Conservation (phyloP, 2,329 filamentous ascomycete species). For the Sporothrix brunneoviolacea region DNA sequence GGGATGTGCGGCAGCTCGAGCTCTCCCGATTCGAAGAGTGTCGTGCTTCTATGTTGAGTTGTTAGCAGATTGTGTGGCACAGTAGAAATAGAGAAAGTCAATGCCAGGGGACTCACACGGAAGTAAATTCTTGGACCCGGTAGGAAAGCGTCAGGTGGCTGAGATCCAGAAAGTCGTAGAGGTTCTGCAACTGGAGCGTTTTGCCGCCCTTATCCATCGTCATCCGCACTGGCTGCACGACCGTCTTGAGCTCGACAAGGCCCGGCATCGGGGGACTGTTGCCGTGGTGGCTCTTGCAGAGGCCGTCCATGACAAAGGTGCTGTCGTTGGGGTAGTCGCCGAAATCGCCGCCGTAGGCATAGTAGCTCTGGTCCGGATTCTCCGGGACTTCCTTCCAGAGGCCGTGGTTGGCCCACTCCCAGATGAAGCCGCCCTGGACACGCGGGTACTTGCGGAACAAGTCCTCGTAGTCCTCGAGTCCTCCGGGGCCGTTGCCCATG, state of each 20-base stretch:
- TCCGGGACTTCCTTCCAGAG: conserved; percentile 39
- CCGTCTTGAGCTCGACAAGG: conserved; percentile 50
- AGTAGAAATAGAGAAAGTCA: no score
- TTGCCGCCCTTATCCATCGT: conserved; percentile 26
- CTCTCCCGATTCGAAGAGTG: conserved; percentile 30
- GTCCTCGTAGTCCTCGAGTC: conserved; percentile 60
- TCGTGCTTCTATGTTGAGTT: no score
- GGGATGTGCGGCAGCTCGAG: conserved; percentile 35
- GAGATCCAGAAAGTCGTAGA: conserved; percentile 43
- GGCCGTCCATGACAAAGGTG: conserved; percentile 57
- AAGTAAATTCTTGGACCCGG: conserved; percentile 38
- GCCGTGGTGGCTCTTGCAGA: conserved; percentile 44
- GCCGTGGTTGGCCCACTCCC: conserved; percentile 61
- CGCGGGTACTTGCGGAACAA: conserved; percentile 54
- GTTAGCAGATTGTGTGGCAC: no score
- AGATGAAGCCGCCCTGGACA: conserved; percentile 61
- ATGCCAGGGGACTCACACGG: no score
- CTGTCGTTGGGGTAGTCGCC: conserved; percentile 54
- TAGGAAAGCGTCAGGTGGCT: conserved; percentile 37
- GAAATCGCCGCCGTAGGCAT: conserved; percentile 58
- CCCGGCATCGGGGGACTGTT: conserved; percentile 44
- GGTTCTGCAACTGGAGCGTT: conserved; percentile 33
- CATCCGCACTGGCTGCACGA: conserved; percentile 47
- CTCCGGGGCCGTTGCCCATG: conserved; percentile 70
- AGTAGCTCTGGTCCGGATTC: conserved; percentile 36